Base-by-base conservation (phyloP, 2,329 filamentous ascomycete species). In the Colletotrichum tabaci region DNA sequence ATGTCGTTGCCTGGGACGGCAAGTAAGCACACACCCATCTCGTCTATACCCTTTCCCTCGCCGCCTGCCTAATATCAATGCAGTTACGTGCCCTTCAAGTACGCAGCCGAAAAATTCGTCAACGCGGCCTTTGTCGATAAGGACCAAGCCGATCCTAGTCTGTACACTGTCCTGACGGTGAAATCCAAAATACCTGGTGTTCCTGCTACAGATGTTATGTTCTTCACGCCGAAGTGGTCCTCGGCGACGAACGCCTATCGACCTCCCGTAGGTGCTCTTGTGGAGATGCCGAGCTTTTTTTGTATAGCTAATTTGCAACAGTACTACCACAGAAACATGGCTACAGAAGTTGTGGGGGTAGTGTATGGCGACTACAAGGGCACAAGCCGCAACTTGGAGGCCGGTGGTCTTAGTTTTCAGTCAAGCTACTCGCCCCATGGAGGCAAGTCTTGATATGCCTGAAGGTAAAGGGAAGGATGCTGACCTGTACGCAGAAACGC, bases 1-100 rank as follows among this genome's bases (percentile, higher is more conserved):
- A 92, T 73, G 89, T 92, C 3, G 90, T 91, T 0, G 90, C 89
- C 4, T 92, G 90, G 90, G 89, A 92, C 74, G 90, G 90, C 40
- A 87, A 87, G 58, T 91, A 91, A 77, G 88, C 88, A 67, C 73
- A 46, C 49, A 30, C 75, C 2, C 73, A 71, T 38, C 53, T n/a
- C 71, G 18, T 61, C 46, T 92, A 91, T 15, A 9, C 38, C 49
- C 12, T 30, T 49, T 26, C 40, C 18, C 35, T 23, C 10, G 15
- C 6, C 30, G 35, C 35, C 12, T 23, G 12, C 21, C 26, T 58
- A 58, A 64, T 46, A 44, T 40, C n/a, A 30, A n/a, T 26, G 21
- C n/a, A 76, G 73, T 56, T 74, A 69, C 26, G 62, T 75, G 12
- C 83, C 83, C 0, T 85, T 85, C 78, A 87, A 87, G 77, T 87